These are phyloP conservation scores for Inga laurina DNA, from an alignment of 306 rosid species.

Conservation along the genomic window DNA sequence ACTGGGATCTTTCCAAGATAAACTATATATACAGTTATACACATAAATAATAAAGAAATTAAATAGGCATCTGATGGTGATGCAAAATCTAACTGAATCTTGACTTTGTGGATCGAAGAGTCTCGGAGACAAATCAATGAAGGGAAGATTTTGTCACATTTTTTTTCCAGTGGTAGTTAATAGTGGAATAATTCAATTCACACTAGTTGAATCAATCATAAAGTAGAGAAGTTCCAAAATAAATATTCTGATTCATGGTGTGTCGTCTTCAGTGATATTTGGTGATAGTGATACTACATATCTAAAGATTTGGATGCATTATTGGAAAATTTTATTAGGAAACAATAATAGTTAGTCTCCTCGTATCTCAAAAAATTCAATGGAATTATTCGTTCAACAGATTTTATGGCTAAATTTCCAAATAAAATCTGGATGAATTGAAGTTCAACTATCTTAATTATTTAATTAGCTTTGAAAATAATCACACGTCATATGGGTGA, in stretches of 20 bases:
- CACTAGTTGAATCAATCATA: neutral
- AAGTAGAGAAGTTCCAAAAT: neutral
- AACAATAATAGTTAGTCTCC: neutral
- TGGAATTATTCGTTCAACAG: neutral
- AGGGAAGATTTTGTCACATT: neutral
- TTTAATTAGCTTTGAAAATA: neutral
- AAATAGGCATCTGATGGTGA: neutral
- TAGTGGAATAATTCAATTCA: neutral
- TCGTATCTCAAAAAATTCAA: neutral
- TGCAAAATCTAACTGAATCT: neutral
- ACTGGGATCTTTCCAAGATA: neutral
- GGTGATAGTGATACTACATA: neutral
- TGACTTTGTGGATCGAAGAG: neutral
- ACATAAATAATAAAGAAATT: neutral
- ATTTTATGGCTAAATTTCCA: neutral
- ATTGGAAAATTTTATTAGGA: neutral
- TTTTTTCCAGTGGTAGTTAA: neutral
- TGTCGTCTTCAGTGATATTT: neutral
- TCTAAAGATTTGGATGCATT: neutral
- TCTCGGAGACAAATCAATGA: neutral
- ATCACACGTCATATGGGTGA: neutral
- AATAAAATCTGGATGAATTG: neutral
- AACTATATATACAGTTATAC: neutral
- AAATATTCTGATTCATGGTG: neutral
- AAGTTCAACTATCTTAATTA: neutral